phyloP scores from a whole-genome alignment of 176 grass and related monocot genomes.

The Carex kokanica region DNA sequence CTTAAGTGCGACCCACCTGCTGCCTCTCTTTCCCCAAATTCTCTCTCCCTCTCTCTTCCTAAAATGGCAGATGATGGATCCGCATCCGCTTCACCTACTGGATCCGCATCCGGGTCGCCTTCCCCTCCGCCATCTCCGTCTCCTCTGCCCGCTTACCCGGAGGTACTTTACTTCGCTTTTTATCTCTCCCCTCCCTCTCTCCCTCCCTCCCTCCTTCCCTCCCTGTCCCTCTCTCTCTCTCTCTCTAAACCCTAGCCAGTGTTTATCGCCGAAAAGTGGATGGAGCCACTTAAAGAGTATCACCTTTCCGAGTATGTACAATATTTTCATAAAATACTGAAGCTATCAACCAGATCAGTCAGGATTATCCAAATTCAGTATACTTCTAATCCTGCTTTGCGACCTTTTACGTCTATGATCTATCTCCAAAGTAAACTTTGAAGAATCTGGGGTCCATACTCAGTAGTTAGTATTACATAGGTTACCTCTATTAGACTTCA shows the following conservation, averaged over 20 bases:
- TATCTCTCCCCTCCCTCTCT: not conserved
- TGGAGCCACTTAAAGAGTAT: not conserved
- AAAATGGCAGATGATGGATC: conserved; percentile 30
- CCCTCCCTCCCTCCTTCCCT: not conserved
- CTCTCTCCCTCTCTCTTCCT: not conserved
- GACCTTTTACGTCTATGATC: not conserved
- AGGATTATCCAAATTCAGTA: not conserved
- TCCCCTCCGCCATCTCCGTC: conserved; percentile 12
- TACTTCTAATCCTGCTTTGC: not conserved
- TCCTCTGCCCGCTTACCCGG: not conserved
- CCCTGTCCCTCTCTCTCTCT: not conserved
- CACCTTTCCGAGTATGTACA: not conserved
- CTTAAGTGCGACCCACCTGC: conserved; percentile 21
- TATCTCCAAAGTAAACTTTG: not conserved
- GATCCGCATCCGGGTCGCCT: conserved; percentile 3
- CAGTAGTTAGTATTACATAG: not conserved
- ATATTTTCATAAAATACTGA: not conserved
- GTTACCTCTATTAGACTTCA: not conserved
- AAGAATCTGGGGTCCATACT: not conserved
- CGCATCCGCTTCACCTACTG: conserved; percentile 25
- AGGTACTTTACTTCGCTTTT: not conserved
- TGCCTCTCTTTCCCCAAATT: conserved; percentile 24
- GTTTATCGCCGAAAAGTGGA: not conserved
- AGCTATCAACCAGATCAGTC: not conserved
- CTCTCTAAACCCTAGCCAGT: conserved; percentile 20